Conservation (phyloP, 257 asterid genomes). For the Cruciata laevipes region DNA sequence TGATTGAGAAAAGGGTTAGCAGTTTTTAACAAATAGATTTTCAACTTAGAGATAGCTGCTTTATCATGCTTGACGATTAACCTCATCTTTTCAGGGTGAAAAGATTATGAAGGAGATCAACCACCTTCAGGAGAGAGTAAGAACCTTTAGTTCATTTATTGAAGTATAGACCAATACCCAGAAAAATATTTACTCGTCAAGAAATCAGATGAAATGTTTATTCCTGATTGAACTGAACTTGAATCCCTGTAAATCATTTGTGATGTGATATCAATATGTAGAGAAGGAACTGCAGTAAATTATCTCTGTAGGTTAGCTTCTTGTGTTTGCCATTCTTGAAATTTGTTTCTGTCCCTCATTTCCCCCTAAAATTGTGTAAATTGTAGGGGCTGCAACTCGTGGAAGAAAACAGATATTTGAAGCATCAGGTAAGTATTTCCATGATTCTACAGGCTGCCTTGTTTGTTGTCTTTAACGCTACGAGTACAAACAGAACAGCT, state of each 20-base stretch:
- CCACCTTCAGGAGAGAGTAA: slow-evolving; percentile 73
- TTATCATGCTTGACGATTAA: neutral
- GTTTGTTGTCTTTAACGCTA: neutral
- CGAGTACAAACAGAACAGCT: neutral
- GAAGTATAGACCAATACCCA: neutral
- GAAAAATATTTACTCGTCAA: neutral
- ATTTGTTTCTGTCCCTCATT: neutral
- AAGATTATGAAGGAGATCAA: slow-evolving; percentile 60
- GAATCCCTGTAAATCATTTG: neutral
- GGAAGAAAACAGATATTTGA: slow-evolving; percentile 58
- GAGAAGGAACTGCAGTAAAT: neutral
- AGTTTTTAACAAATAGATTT: neutral
- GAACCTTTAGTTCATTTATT: neutral
- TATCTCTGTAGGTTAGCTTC: neutral
- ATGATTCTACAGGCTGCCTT: neutral
- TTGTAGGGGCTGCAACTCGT: slow-evolving; percentile 59
- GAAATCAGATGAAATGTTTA: neutral
- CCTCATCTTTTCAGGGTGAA: slow-evolving; percentile 46
- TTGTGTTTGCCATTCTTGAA: neutral
- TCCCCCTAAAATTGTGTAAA: neutral
- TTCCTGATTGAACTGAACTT: neutral
- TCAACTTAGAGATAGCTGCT: neutral
- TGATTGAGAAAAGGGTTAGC: slow-evolving; percentile 59
- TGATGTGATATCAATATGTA: neutral
- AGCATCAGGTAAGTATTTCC: slow-evolving; percentile 40